Conservation (phyloP, 257 asterid species). For the Nicotiana tabacum region DNA sequence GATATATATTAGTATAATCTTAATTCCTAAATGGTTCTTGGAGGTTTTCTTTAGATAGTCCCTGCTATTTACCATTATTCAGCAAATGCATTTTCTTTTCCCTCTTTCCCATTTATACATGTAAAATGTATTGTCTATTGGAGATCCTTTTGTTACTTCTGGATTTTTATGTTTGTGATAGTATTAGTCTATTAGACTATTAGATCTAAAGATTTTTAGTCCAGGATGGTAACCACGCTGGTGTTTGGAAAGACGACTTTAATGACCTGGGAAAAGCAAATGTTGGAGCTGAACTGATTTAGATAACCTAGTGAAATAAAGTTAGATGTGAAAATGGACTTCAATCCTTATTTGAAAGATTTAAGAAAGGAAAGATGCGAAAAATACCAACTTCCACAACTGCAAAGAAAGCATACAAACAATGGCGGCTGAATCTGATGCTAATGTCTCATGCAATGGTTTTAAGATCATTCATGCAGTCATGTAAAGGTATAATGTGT, state of each 20-base stretch:
- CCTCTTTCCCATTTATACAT: background rate
- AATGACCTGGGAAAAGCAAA: background rate
- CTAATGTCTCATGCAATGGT: background rate
- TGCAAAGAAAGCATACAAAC: background rate
- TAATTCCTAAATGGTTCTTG: background rate
- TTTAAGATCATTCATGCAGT: background rate
- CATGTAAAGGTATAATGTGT: background rate
- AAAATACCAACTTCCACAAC: background rate
- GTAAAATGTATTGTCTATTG: background rate
- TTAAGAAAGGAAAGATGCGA: background rate
- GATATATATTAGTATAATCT: background rate
- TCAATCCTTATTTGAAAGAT: background rate
- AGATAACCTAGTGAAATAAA: background rate
- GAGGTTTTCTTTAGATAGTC: background rate
- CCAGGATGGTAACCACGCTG: background rate
- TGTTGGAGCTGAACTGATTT: background rate
- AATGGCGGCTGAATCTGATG: background rate
- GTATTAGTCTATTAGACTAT: slow-evolving; percentile 6
- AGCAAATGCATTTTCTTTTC: background rate
- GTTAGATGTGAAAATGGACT: background rate
- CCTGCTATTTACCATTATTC: background rate
- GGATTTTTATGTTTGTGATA: background rate
- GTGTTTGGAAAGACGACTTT: background rate
- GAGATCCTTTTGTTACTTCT: background rate
- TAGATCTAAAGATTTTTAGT: background rate